Percentiles rank a stretch among this genome's conserved stretches.
phyloP scores from a whole-genome alignment of 2,329 filamentous ascomycete genomes.

The Apiospora pterosperma region DNA sequence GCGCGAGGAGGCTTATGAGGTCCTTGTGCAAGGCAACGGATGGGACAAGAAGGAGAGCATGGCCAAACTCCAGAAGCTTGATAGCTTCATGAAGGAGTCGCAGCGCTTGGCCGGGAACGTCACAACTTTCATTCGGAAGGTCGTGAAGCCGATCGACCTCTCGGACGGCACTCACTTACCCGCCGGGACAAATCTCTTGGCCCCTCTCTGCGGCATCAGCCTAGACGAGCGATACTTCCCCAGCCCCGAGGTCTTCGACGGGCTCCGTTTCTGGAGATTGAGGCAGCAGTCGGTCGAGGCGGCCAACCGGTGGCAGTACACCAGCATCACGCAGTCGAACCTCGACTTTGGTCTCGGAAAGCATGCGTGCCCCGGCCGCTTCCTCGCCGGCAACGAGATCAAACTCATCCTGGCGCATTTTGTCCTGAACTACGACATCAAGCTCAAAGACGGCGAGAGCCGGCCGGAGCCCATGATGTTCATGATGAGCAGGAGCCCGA shows the following conservation, averaged over 20 bases:
- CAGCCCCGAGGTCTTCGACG: constrained; percentile 33
- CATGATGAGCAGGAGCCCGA: constrained; percentile 31
- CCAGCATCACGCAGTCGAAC: constrained; percentile 33
- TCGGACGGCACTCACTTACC: constrained; percentile 51
- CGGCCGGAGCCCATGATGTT: constrained; percentile 26
- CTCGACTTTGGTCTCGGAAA: constrained; percentile 35
- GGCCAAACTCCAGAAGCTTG: constrained; percentile 35
- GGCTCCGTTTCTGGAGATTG: constrained; percentile 34
- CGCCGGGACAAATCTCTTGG: constrained; percentile 39
- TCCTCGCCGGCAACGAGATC: constrained; percentile 43
- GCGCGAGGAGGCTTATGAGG: constrained; percentile 45
- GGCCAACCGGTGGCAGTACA: constrained; percentile 22
- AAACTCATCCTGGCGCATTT: constrained; percentile 40
- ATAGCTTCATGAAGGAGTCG: constrained; percentile 37
- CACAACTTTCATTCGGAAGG: constrained; percentile 46
- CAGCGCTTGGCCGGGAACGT: constrained; percentile 31
- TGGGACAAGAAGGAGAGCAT: constrained; percentile 32
- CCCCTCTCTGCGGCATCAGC: constrained; percentile 33
- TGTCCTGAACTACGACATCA: constrained; percentile 38
- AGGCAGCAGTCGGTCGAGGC: constrained; percentile 21
- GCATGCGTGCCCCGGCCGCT: constrained; percentile 40
- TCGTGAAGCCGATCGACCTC: constrained; percentile 46
- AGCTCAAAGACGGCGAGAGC: constrained; percentile 23
- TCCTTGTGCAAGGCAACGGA: constrained; percentile 31
- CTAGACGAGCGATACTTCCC: constrained; percentile 34